Evolutionary conservation across 1,284 basidiomycete species (phyloP).

Genomic region (Sporisorium scitamineum): DNA sequence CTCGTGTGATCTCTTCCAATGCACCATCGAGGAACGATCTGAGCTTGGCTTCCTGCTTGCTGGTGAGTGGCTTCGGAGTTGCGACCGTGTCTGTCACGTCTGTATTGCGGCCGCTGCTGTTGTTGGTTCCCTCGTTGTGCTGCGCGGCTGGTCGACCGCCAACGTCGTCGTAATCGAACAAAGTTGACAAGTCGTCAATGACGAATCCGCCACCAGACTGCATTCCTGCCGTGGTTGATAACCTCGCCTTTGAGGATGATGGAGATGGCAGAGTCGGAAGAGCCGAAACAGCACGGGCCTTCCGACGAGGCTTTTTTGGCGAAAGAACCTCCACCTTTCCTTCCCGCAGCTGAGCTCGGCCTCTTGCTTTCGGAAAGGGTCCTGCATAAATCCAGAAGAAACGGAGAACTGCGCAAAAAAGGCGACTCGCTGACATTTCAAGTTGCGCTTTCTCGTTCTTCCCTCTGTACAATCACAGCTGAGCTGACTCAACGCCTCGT

Average conservation of each 20-base stretch:
- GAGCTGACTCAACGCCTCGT: neutral
- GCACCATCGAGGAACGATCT: slow-evolving; percentile 53
- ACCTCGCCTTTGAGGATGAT: neutral
- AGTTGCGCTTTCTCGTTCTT: neutral
- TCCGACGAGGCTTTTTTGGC: neutral
- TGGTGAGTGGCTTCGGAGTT: slow-evolving; percentile 37
- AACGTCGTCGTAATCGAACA: slow-evolving; percentile 26
- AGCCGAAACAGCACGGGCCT: slow-evolving; percentile 11
- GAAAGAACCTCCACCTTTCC: slow-evolving; percentile 7
- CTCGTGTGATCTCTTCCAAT: slow-evolving; percentile 50
- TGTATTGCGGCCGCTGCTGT: neutral
- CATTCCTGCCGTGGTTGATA: slow-evolving; percentile 12
- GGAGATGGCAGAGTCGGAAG: slow-evolving; percentile 12
- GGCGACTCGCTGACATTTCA: neutral
- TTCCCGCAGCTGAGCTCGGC: neutral
- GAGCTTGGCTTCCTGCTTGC: slow-evolving; percentile 56
- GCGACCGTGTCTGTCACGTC: slow-evolving; percentile 21
- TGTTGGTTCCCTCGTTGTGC: neutral
- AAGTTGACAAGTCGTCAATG: slow-evolving; percentile 40
- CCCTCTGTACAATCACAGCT: neutral
- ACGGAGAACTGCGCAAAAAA: slow-evolving; percentile 1
- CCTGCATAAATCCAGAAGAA: neutral
- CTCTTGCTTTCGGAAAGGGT: neutral
- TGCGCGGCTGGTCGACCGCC: slow-evolving; percentile 8
- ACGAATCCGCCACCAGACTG: slow-evolving; percentile 44